Conservation (phyloP, 2,329 filamentous ascomycete genomes). For the Camillea tinctor region DNA sequence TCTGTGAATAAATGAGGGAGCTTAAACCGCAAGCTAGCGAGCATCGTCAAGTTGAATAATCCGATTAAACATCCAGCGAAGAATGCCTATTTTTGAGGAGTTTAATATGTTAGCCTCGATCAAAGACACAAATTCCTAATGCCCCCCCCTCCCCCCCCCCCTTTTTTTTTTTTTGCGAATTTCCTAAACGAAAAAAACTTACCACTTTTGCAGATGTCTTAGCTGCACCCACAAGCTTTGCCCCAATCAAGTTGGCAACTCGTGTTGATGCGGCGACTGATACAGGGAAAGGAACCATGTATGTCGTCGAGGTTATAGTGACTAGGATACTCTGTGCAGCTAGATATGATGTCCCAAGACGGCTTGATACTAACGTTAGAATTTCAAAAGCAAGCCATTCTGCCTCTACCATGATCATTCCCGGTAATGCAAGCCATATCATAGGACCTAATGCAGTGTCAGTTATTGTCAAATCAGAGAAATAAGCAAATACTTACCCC, state of each 20-base stretch:
- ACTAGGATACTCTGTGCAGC: conserved; percentile 86
- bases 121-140: background rate
- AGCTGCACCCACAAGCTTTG: conserved; percentile 76
- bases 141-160: too few species aligned
- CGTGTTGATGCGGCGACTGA: conserved; percentile 86
- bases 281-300: conserved; percentile 89
- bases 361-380: conserved; percentile 77
- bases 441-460: conserved; percentile 53
- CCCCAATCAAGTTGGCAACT: conserved; percentile 89
- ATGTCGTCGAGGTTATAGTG: conserved; percentile 76
- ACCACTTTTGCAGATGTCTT: conserved; percentile 77
- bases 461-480: conserved; percentile 1
- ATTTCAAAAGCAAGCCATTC: conserved; percentile 94
- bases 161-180: conserved; percentile 1
- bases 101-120: conserved; percentile 12
- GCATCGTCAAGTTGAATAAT: conserved; percentile 71
- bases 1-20: conserved; percentile 79
- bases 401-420: conserved; percentile 90
- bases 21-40: conserved; percentile 66
- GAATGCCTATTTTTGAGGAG: conserved; percentile 52
- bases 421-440: conserved; percentile 83
- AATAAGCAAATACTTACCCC: conserved; percentile 45
- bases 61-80: conserved; percentile 68
- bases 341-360: conserved; percentile 74
- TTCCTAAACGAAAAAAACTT: conserved; percentile 26